These are phyloP conservation scores for Calocera cornea DNA, from an alignment of 768 basidiomycete species.

Conservation along the genomic window DNA sequence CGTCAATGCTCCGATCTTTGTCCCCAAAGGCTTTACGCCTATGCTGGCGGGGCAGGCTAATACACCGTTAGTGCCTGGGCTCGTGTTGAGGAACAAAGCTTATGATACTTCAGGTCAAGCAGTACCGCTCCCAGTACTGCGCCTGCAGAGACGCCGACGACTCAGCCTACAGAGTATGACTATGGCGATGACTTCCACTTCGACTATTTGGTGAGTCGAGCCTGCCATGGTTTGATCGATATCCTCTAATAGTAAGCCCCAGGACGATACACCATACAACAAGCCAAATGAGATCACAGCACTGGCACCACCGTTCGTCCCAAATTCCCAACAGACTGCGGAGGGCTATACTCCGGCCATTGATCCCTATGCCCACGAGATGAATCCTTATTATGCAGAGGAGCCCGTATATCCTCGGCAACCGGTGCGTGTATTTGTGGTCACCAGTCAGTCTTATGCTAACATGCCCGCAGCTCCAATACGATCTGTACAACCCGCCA, in stretches of 20 bases:
- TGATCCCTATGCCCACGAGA: slow-evolving; percentile 11
- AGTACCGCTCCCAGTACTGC: neutral
- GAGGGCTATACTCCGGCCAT: slow-evolving; percentile 17
- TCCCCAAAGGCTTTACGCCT: slow-evolving; percentile 42
- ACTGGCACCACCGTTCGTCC: slow-evolving; percentile 6
- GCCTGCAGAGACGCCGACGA: slow-evolving; percentile 10
- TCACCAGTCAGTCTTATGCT: slow-evolving; percentile 5
- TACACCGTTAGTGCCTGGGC: slow-evolving; percentile 11
- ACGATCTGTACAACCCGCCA: slow-evolving; percentile 75
- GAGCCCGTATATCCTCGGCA: slow-evolving; percentile 32
- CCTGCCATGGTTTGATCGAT: neutral
- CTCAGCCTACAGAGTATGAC: slow-evolving; percentile 6
- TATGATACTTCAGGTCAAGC: neutral
- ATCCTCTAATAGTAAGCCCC: neutral
- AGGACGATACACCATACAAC: neutral
- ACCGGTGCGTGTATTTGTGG: slow-evolving; percentile 35
- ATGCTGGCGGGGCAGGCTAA: slow-evolving; percentile 13
- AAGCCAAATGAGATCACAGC: neutral
- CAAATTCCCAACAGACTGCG: slow-evolving; percentile 14
- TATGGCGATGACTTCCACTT: slow-evolving; percentile 4
- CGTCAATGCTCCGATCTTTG: slow-evolving; percentile 72
- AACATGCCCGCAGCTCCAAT: slow-evolving; percentile 50
- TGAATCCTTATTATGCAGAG: slow-evolving; percentile 2
- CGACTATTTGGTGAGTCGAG: neutral
- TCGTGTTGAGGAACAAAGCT: neutral